Evolutionary conservation across 2,329 filamentous ascomycete species (phyloP).

Genomic region (Fusarium hainanense): DNA sequence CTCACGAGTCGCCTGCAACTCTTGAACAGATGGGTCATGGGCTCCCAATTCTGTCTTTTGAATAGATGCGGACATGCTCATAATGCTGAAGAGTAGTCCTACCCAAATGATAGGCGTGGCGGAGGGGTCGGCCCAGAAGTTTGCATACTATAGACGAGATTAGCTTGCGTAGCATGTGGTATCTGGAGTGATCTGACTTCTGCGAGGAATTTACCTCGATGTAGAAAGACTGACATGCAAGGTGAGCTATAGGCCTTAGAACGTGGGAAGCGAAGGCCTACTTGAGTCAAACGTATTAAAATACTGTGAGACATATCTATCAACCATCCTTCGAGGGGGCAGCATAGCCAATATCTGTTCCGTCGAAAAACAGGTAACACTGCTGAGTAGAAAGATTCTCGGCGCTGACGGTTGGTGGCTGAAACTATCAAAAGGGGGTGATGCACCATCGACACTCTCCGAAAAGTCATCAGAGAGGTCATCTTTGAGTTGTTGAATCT

Average conservation of each 20-base stretch:
- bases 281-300: conserved; percentile 34
- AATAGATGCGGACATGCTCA: conserved; percentile 4
- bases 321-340: conserved; percentile 29
- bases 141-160: conserved; percentile 1
- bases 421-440: not conserved
- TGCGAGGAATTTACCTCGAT: conserved; percentile 17
- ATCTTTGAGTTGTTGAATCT: conserved; percentile 17
- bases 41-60: not conserved
- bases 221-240: not conserved
- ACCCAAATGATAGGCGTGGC: conserved; percentile 14
- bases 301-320: conserved; percentile 34
- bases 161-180: not conserved
- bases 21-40: not conserved
- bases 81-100: conserved; percentile 17
- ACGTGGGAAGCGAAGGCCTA: not conserved
- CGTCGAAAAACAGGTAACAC: not conserved
- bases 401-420: not conserved
- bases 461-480: conserved; percentile 1
- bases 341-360: conserved; percentile 28
- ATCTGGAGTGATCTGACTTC: not conserved
- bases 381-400: conserved; percentile 10
- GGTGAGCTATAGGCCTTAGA: not conserved
- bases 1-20: conserved; percentile 12
- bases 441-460: not conserved
- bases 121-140: conserved; percentile 6